Base-by-base conservation (phyloP, 2,329 filamentous ascomycete genomes). In the Aspergillus sp. region DNA sequence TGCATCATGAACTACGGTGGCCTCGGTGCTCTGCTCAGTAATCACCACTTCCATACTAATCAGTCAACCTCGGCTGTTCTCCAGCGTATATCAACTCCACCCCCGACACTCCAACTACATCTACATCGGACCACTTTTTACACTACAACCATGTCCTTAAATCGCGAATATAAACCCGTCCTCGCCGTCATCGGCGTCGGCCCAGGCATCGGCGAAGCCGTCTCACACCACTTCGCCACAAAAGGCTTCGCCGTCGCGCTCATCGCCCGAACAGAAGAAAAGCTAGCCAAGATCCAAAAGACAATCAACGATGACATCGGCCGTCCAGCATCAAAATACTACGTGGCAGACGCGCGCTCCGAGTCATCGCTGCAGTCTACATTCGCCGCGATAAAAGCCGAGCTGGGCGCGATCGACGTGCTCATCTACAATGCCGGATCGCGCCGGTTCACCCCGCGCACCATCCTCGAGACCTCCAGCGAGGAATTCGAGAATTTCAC, bases 391-490 rank as follows among this genome's bases (percentile, higher is more conserved):
- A 61, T 63, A 45, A 61, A 56, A n/a, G 6, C 34, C 27, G 61
- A 63, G 3, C 58, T 63, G 13, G 61, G 61, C 34, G 27, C 56
- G 17, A 53, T 62, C 12, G 30, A 59, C 30, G 61, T 62, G 15
- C 44, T 62, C 7, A 47, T 62, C 34, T 62, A 62, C 44, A 62
- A 62, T 27, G 61, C 61, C 5, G 61, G 61, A 1, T 62, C 61
- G 56, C 53, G 61, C 3, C 58, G 61, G 6, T 44, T 62, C 47
- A 54, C 48, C 2, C 58, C 52, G 30, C 61, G 61, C 15, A 61
- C 50, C 4, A 58, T 62, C 24, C 50, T 62, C 20, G 58, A 62
- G 37, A 62, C 61, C 0, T 49, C 56, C 0, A 51, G 54, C 15
- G 56, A 51, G 27, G 61, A 63, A 12, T 63, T 63, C 12, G 61